Evolutionary conservation across 2,329 filamentous ascomycete genomes (phyloP), one percentile per base, ranked within the genome.

Genomic region (Trichoderma hamatum): DNA sequence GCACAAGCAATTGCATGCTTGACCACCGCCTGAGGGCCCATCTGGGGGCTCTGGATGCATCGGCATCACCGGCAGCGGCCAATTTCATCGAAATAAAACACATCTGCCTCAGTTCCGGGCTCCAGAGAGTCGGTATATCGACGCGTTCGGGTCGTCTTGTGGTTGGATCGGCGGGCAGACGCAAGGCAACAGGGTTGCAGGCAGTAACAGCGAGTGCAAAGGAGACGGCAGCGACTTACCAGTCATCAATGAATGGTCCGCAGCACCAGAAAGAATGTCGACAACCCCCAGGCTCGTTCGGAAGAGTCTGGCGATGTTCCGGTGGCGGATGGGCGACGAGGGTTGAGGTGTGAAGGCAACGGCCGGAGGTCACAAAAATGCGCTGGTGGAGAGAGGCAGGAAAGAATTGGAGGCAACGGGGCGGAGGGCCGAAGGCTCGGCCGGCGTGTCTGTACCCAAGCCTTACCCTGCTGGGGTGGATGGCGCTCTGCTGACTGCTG

Each of bases 221-320:
- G 68, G 72, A 75, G 73, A 70, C 64, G 70, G 59, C 73, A 72
- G 73, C 52, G 69, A 85, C 84, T 83, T 80, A 85, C 84, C 81
- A 83, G 80, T 83, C 82, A 85, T 84, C 78, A 82, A 83, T 78
- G 74, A 78, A 81, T 76, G 76, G 76, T 77, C 74, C 75, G 78
- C 81, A 78, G 78, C 77, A 80, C 76, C 76, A 74, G 70, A 69
- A 63, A 69, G 70, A 73, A 75, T 75, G 65, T 72, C 72, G 70
- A 69, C 67, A 69, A 71, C 70, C 72, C 68, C 71, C 71, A 73
- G 72, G 71, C 67, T 71, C 69, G 72, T 73, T 71, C 69, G 73
- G 69, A 70, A 54, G 69, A 68, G 70, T 72, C 74, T 73, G 74
- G 75, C 75, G 68, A 68, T 65, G 60, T 66, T 64, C 69, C 70